phyloP scores from a whole-genome alignment of 1,284 basidiomycete genomes.

The Sphagnurus paluster region DNA sequence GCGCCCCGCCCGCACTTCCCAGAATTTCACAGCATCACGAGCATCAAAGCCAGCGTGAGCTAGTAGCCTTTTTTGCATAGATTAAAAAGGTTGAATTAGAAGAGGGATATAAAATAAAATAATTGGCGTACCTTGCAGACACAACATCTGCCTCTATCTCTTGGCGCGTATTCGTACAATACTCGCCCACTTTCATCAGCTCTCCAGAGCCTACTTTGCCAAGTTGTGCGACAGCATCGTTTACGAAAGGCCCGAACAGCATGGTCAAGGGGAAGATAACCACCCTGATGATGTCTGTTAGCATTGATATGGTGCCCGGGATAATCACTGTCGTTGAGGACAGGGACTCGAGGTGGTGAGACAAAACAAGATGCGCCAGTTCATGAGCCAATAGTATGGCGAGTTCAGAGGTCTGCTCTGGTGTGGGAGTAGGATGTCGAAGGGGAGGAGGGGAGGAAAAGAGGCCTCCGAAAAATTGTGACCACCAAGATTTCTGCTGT shows the following conservation, averaged over 20 bases:
- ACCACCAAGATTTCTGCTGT: slow-evolving; percentile 44
- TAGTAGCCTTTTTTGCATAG: slow-evolving; percentile 56
- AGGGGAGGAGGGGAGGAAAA: slow-evolving; percentile 34
- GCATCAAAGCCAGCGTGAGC: slow-evolving; percentile 88
- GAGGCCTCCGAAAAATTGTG: slow-evolving; percentile 48
- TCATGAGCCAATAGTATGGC: slow-evolving; percentile 89
- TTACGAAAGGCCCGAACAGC: slow-evolving; percentile 88
- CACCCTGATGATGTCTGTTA: slow-evolving; percentile 73
- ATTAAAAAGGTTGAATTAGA: slow-evolving; percentile 1
- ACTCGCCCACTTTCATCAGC: slow-evolving; percentile 66
- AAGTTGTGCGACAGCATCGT: slow-evolving; percentile 83
- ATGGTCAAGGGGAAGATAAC: slow-evolving; percentile 86
- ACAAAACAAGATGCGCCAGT: slow-evolving; percentile 81
- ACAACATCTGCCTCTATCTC: slow-evolving; percentile 91
- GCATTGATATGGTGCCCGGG: slow-evolving; percentile 76
- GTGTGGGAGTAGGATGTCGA: slow-evolving; percentile 59
- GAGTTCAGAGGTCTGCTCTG: slow-evolving; percentile 79
- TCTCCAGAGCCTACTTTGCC: slow-evolving; percentile 77
- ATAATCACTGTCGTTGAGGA: slow-evolving; percentile 81
- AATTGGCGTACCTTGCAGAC: slow-evolving; percentile 60
- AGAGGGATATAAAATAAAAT: not conserved
- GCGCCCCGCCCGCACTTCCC: slow-evolving; percentile 53
- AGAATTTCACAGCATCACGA: slow-evolving; percentile 69
- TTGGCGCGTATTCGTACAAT: slow-evolving; percentile 72
- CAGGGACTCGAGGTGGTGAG: slow-evolving; percentile 87